Conservation (phyloP, 148 eudicot species). For the Chenopodium album region DNA sequence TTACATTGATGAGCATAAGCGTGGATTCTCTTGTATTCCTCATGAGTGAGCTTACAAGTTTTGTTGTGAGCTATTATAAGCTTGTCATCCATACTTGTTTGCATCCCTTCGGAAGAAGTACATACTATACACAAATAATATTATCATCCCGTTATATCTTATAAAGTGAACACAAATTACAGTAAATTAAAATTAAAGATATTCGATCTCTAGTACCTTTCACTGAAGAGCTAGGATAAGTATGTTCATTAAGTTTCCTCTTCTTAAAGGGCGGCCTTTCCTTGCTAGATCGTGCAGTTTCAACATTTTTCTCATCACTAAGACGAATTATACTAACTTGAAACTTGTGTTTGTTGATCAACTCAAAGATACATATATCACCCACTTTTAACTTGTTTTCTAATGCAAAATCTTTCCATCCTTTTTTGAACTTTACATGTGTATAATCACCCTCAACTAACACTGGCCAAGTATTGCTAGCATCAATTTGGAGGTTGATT, state of each 20-base stretch:
- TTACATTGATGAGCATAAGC: conserved; percentile 1
- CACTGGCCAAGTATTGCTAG: conserved; percentile 14
- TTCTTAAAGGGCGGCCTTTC: not conserved
- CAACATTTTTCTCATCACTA: not conserved
- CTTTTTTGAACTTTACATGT: not conserved
- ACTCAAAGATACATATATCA: conserved; percentile 22
- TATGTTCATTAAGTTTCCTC: not conserved
- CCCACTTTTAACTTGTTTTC: conserved; percentile 12
- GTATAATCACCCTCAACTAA: not conserved
- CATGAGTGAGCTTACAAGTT: not conserved
- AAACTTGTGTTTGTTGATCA: not conserved
- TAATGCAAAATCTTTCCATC: conserved; percentile 19
- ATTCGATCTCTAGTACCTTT: not conserved
- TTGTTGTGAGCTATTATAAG: not conserved
- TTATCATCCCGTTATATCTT: no score
- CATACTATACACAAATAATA: no score
- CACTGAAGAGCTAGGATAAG: not conserved
- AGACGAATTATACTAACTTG: conserved; percentile 6
- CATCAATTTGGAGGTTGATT: not conserved
- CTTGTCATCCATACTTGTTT: not conserved
- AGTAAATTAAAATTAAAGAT: no score
- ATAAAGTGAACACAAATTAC: no score
- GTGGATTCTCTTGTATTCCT: not conserved
- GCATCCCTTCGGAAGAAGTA: not conserved
- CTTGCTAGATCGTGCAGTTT: not conserved